These are phyloP conservation scores for Sporisorium graminicola DNA, from an alignment of 1,284 basidiomycete species.

Conservation along the genomic window DNA sequence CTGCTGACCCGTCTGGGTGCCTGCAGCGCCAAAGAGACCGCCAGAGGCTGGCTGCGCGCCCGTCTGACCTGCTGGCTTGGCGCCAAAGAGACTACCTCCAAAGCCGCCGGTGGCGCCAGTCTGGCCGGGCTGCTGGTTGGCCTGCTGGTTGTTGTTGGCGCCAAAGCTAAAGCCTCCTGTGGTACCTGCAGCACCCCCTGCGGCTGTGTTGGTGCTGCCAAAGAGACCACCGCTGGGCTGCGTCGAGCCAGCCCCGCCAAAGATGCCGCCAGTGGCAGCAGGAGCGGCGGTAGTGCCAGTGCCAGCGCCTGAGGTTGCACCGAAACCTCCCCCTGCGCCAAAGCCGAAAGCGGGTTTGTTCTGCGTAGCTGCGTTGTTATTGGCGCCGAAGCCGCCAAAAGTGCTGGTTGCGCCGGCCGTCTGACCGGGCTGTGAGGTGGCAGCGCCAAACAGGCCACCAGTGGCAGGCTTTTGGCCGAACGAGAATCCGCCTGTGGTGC, in stretches of 20 bases:
- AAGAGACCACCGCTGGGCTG: conserved; percentile 57
- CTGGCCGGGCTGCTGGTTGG: conserved; percentile 42
- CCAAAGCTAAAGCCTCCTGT: conserved; percentile 56
- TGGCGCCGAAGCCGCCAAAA: conserved; percentile 61
- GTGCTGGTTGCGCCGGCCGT: conserved; percentile 53
- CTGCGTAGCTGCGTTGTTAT: conserved; percentile 38
- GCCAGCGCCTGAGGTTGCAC: conserved; percentile 36
- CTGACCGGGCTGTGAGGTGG: conserved; percentile 48
- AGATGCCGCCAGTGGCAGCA: conserved; percentile 70
- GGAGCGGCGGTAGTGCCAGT: conserved; percentile 51
- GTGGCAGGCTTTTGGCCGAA: conserved; percentile 60
- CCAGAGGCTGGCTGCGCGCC: conserved; percentile 62
- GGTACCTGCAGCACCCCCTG: conserved; percentile 27
- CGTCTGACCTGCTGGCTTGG: conserved; percentile 59
- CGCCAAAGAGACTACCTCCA: conserved; percentile 64
- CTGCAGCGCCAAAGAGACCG: conserved; percentile 67
- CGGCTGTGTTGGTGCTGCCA: conserved; percentile 28
- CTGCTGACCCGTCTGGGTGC: conserved; percentile 63
- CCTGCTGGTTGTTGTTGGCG: conserved; percentile 42
- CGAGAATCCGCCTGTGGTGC: conserved; percentile 47
- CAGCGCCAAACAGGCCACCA: conserved; percentile 74
- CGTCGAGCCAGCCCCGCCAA: conserved; percentile 64
- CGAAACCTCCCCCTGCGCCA: conserved; percentile 51
- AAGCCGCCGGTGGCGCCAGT: conserved; percentile 50
- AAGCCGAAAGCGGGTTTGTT: conserved; percentile 67